Evolutionary conservation across 2,329 filamentous ascomycete species (phyloP).

Genomic region (Lachnellula willkommii): DNA sequence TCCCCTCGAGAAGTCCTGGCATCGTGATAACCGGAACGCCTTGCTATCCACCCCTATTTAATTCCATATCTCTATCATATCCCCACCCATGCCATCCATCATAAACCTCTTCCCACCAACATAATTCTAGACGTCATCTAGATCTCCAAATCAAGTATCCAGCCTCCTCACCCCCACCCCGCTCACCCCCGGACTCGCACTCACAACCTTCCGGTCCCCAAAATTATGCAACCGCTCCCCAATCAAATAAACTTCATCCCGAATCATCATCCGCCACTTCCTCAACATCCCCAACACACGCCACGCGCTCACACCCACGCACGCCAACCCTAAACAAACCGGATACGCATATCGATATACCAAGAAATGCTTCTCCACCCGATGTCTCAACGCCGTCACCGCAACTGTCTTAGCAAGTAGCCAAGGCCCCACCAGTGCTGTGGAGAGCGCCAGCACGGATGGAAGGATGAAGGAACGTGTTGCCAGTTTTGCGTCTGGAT

Average conservation of each 20-base stretch:
- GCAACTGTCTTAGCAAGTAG: slow-evolving; percentile 50
- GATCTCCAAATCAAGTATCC: slow-evolving; percentile 18
- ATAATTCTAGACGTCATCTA: background rate
- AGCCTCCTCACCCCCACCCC: slow-evolving; percentile 23
- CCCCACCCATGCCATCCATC: background rate
- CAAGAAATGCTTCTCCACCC: slow-evolving; percentile 26
- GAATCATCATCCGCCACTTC: slow-evolving; percentile 73
- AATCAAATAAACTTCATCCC: slow-evolving; percentile 94
- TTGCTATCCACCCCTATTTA: background rate
- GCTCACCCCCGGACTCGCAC: slow-evolving; percentile 6
- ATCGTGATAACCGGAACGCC: background rate
- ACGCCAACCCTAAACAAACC: slow-evolving; percentile 33
- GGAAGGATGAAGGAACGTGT: slow-evolving; percentile 87
- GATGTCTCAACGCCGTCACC: slow-evolving; percentile 30
- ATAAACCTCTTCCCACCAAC: background rate
- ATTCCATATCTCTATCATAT: background rate
- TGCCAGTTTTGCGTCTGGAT: slow-evolving; percentile 72
- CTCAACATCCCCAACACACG: slow-evolving; percentile 58
- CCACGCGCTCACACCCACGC: slow-evolving; percentile 46
- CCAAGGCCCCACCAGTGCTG: slow-evolving; percentile 62
- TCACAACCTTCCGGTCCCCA: slow-evolving; percentile 43
- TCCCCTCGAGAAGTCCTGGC: background rate
- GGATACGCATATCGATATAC: slow-evolving; percentile 71
- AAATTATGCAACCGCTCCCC: slow-evolving; percentile 95
- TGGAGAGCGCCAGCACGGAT: slow-evolving; percentile 52